Conservation (phyloP, 352 stramenopile species). For the Phytophthora meadii region DNA sequence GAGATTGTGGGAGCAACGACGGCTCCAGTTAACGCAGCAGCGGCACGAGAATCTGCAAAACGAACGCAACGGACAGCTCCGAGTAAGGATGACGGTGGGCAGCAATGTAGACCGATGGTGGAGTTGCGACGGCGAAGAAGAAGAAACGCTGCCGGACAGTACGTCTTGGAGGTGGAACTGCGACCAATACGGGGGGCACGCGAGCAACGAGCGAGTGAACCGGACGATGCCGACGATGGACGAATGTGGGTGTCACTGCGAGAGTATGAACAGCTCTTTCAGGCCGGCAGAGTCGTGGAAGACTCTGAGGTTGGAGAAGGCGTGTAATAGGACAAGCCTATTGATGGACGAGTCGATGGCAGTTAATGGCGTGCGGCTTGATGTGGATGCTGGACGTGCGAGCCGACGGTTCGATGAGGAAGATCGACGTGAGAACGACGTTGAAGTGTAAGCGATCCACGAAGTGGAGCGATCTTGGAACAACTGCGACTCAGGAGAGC, state of each 20-base stretch:
- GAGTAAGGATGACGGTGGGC: not conserved
- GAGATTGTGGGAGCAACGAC: not conserved
- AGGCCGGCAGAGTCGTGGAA: slow-evolving; percentile 8
- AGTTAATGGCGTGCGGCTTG: no score
- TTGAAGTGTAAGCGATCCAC: no score
- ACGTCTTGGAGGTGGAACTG: slow-evolving; percentile 4
- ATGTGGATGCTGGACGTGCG: no score
- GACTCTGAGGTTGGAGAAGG: slow-evolving; percentile 1
- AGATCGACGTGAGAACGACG: no score
- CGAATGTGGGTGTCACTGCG: not conserved
- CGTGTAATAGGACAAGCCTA: slow-evolving; percentile 12
- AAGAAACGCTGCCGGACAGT: slow-evolving; percentile 1
- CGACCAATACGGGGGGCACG: not conserved
- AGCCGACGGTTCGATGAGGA: no score
- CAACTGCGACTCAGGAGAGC: no score
- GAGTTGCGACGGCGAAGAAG: not conserved
- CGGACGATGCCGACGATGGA: not conserved
- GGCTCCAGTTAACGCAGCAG: not conserved
- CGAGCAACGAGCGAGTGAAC: not conserved
- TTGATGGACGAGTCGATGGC: no score
- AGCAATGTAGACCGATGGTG: not conserved
- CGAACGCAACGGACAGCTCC: not conserved
- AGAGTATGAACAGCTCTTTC: no score
- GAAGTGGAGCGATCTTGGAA: no score
- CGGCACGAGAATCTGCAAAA: not conserved